phyloP scores from a whole-genome alignment of 164 flowering plant species.

The Saururus chinensis region DNA sequence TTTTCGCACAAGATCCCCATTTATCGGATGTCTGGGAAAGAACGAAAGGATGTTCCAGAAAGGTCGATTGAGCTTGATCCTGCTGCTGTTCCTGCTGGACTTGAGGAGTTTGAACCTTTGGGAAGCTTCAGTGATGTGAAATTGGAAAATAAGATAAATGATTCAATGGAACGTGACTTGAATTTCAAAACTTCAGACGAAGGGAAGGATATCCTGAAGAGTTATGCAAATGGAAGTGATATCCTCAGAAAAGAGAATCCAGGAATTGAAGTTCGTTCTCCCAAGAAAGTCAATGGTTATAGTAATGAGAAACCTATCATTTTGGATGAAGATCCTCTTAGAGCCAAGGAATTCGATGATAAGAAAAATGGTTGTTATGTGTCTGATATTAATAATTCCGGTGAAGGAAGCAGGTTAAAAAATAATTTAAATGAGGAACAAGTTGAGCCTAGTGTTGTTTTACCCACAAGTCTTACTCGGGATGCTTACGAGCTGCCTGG shows the following conservation, averaged over 20 bases:
- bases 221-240: background rate
- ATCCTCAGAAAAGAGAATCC: background rate
- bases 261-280: background rate
- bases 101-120: conserved; percentile 12
- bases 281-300: background rate
- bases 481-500: conserved; percentile 23
- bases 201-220: background rate
- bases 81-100: conserved; percentile 35
- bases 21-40: conserved; percentile 31
- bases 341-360: background rate
- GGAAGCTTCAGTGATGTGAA: background rate
- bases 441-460: background rate
- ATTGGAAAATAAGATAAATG: background rate
- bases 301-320: conserved; percentile 1
- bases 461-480: background rate
- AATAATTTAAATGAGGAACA: background rate
- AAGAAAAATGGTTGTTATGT: background rate
- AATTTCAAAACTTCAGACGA: background rate
- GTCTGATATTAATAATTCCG: background rate
- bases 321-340: background rate
- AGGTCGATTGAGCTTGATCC: conserved; percentile 65
- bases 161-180: background rate
- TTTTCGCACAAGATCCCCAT: conserved; percentile 60
- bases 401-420: background rate
- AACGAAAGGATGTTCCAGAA: conserved; percentile 39